These are phyloP conservation scores for Phaseolus lunatus DNA, from an alignment of 306 rosid genomes.

Conservation along the genomic window DNA sequence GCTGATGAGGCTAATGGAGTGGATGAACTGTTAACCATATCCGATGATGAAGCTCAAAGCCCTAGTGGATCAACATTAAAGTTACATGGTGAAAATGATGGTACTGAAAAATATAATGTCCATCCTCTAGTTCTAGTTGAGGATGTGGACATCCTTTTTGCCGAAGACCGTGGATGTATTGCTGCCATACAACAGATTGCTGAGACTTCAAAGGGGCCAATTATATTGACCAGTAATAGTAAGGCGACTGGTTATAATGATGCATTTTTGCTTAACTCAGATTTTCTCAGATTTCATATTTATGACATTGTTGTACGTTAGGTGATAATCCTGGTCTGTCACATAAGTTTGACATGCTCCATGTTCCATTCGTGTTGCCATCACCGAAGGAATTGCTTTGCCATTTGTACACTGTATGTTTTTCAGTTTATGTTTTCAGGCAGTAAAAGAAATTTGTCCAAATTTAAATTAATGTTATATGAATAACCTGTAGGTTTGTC, in stretches of 20 bases:
- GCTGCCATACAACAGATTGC: slow-evolving; percentile 87
- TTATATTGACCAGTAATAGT: slow-evolving; percentile 92
- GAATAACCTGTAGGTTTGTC: slow-evolving; percentile 72
- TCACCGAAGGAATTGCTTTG: slow-evolving; percentile 69
- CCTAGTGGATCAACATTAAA: slow-evolving; percentile 45
- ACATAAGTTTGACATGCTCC: slow-evolving; percentile 63
- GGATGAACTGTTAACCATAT: slow-evolving; percentile 57
- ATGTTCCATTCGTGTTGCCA: slow-evolving; percentile 68
- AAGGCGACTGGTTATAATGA: slow-evolving; percentile 57
- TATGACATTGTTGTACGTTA: slow-evolving; percentile 54
- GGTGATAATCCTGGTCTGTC: slow-evolving; percentile 81
- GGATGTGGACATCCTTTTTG: slow-evolving; percentile 87
- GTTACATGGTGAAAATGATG: slow-evolving; percentile 47
- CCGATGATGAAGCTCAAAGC: slow-evolving; percentile 65
- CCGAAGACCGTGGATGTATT: slow-evolving; percentile 89
- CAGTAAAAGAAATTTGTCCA: slow-evolving; percentile 8
- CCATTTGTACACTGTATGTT: slow-evolving; percentile 73
- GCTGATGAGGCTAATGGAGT: slow-evolving; percentile 51
- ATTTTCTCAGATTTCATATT: slow-evolving; percentile 44
- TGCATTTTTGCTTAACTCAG: slow-evolving; percentile 27
- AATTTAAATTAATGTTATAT: slow-evolving; percentile 28
- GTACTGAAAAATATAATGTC: slow-evolving; percentile 44
- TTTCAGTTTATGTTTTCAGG: slow-evolving; percentile 43
- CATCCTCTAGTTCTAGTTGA: slow-evolving; percentile 81
- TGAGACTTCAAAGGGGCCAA: slow-evolving; percentile 84